Base-by-base conservation (phyloP, 176 grass and related monocot species). In the Urochloa ruziziensis region DNA sequence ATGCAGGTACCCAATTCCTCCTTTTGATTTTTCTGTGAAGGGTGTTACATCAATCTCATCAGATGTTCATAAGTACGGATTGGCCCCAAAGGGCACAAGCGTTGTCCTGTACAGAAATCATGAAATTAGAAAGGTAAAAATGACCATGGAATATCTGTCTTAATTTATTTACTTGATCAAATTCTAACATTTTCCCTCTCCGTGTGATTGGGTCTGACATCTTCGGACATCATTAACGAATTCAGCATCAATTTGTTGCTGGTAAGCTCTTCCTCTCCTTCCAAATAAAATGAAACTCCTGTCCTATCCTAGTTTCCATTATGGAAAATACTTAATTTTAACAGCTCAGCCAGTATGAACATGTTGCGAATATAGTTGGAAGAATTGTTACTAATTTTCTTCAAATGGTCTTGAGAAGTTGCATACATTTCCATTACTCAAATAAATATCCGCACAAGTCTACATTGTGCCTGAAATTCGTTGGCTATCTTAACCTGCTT, bases 11-110 rank as follows among this genome's bases (percentile, higher is more conserved):
- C 89, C 93, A 40, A 90, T 98, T 88, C 91, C 80, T 63, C 87
- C 93, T 77, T 98, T 98, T 66, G 96, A 98, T 88, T 98, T 98
- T 90, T 91, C 87, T 85, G 93, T 98, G 52, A 96, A 94, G 80
- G 96, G 96, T 78, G 93, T 98, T 88, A 98, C 96, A 2, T 96
- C 96, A 33, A 98, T 98, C 62, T 98, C 96, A 30, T 87, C 87
- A 32, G 96, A 98, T 92, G 96, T 98, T 78, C 93, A 98, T 82
- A 98, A 98, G 86, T 98, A 96, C 62, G 96, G 96, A 74, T 90
- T 98, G 90, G 96, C 75, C 34, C 96, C 96, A 34, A 99, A 99
- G 86, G 96, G 96, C 75, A 99, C 96, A 61, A 94, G 96, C 62
- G 68, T 95, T 70, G 93, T 99, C 70, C 85, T 99, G 29, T 99